Evolutionary conservation across 108 stramenopile species (phyloP).

Genomic region (Skeletonema menzelii): DNA sequence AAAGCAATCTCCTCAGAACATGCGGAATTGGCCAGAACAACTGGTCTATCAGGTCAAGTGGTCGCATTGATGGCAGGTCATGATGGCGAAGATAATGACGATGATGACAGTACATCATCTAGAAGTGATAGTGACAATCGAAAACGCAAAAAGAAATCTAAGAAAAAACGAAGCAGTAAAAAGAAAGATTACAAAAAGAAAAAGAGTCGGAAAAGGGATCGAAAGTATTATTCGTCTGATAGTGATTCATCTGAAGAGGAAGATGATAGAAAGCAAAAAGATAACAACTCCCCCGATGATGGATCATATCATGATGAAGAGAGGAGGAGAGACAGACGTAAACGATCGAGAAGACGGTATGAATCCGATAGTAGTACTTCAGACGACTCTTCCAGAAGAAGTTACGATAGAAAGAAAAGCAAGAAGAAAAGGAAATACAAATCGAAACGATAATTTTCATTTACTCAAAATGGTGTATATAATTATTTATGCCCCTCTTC

Average conservation of each 20-base stretch:
- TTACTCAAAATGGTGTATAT: not conserved
- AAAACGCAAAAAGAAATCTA: slow-evolving; percentile 29
- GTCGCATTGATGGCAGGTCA: slow-evolving; percentile 54
- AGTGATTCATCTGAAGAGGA: not conserved
- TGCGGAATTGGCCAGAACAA: slow-evolving; percentile 43
- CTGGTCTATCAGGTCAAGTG: slow-evolving; percentile 54
- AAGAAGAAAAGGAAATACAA: slow-evolving; percentile 17
- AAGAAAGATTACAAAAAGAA: slow-evolving; percentile 34
- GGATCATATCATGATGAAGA: not conserved
- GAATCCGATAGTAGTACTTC: slow-evolving; percentile 4
- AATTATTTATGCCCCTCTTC: not conserved
- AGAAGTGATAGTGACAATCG: not conserved
- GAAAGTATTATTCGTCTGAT: slow-evolving; percentile 3
- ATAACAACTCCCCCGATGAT: not conserved
- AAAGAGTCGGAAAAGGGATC: slow-evolving; percentile 19
- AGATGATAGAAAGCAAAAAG: not conserved
- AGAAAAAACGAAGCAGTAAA: slow-evolving; percentile 18
- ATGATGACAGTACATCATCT: slow-evolving; percentile 4
- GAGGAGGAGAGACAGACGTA: not conserved
- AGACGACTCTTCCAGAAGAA: slow-evolving; percentile 9
- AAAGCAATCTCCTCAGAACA: slow-evolving; percentile 51
- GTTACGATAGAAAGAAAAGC: slow-evolving; percentile 16
- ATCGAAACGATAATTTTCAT: slow-evolving; percentile 5
- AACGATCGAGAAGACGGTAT: not conserved
- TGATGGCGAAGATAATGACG: slow-evolving; percentile 16